Evolutionary conservation across 345 rosid genomes (phyloP), one percentile per base, ranked within the genome.

Genomic region (Brassica juncea): DNA sequence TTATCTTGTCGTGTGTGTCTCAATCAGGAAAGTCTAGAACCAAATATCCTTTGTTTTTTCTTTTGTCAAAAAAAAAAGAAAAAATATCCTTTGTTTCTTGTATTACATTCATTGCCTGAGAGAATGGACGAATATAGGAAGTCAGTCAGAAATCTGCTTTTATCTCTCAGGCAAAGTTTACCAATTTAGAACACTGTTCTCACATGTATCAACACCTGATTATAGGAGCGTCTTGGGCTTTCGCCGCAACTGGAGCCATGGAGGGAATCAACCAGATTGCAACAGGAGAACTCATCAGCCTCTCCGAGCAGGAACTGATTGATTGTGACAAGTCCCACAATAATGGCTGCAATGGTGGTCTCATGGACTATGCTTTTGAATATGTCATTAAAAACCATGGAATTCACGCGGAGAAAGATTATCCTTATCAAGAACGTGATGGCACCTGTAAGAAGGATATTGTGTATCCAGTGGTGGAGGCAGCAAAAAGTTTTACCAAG

Each of bases 191-290:
- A 27, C 27, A 30, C 11, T 58, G 54, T 49, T 57, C 21, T 57
- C 28, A 37, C 68, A 71, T 65, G 34, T 34, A 2, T 54, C 32
- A 31, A 6, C 64, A 57, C 66, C 58, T 64, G 63, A 55, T 31
- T 58, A 55, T 76, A 94, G 99, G 99, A 83, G 95, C 93, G 72
- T 94, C 98, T 82, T 94, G 99, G 99, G 76, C 99, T 15, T 94
- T 94, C 82, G 86, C 99, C 8, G 90, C 97, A 10, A 92, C 98
- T 0, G 98, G 99, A 70, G 97, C 99, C 27, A 86, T 94, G 8
- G 99, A 94, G 77, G 99, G 92, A 60, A 88, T 92, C 47, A 92
- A 94, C 77, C 87, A 90, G 82, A 88, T 94, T 34, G 85, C 87
- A 21, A 84, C 92, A 0, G 97, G 91, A 73, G 88, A 93, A 72